A percentile compares a stretch with the other conserved stretches of the same genome.
Evolutionary conservation across 768 basidiomycete species (phyloP).

Genomic region (Hebeloma cylindrosporum): DNA sequence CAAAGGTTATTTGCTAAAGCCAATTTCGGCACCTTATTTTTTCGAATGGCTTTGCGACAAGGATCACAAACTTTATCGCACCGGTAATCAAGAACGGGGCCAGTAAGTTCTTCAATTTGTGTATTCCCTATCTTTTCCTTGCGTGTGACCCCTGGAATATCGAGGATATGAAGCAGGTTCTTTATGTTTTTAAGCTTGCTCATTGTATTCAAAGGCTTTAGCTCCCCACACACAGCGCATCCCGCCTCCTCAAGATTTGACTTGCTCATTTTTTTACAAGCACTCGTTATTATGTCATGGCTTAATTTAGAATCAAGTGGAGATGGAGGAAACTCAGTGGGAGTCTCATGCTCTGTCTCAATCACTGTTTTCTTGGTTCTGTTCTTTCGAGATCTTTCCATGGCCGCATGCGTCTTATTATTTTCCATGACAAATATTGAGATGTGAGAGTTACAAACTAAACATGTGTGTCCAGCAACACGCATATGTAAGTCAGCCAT

Average conservation of each 20-base stretch:
- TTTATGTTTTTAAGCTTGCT: constrained; percentile 18
- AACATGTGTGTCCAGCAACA: too few relatives aligned
- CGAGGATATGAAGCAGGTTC: constrained; percentile 7
- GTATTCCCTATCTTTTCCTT: not conserved
- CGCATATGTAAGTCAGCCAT: too few relatives aligned
- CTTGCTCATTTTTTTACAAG: not conserved
- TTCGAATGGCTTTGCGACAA: constrained; percentile 6
- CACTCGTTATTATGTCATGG: constrained; percentile 2
- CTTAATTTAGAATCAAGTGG: not conserved
- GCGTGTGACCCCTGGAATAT: not conserved
- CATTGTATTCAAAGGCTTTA: constrained; percentile 10
- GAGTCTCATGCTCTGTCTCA: too few relatives aligned
- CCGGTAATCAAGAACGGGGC: constrained; percentile 15
- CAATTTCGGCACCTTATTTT: constrained; percentile 9
- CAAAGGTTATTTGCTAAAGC: constrained; percentile 18
- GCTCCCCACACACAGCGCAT: constrained; percentile 32
- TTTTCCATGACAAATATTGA: too few relatives aligned
- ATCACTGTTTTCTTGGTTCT: too few relatives aligned
- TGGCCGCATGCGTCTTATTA: too few relatives aligned
- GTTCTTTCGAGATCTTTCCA: too few relatives aligned
- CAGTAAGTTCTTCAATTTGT: constrained; percentile 4
- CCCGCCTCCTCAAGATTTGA: constrained; percentile 24
- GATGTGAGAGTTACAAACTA: too few relatives aligned
- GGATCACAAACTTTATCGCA: constrained; percentile 10
- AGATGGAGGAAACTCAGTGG: constrained; percentile 13